These are phyloP conservation scores for Scutellaria minor DNA, from an alignment of 257 asterid species.

Conservation along the genomic window DNA sequence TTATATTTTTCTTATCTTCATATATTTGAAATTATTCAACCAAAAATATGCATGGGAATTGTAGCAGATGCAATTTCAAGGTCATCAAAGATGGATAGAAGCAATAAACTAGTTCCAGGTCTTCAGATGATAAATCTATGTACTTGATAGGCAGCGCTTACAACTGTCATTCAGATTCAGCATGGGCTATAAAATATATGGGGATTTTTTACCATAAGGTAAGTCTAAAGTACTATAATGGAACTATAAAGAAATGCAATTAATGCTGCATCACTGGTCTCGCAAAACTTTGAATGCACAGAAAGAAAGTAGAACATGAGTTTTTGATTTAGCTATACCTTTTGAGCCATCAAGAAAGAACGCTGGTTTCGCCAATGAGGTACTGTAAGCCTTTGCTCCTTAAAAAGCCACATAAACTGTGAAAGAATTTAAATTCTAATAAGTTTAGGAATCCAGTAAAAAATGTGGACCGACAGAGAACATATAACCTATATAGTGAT, in stretches of 20 bases:
- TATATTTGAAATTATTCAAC: neutral
- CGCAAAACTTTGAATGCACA: neutral
- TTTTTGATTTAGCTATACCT: conserved; percentile 49
- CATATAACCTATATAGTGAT: conserved; percentile 1
- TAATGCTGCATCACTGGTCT: neutral
- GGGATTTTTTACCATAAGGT: neutral
- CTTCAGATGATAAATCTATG: neutral
- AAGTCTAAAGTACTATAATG: too few species aligned
- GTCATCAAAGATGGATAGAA: neutral
- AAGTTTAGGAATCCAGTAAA: conserved; percentile 18
- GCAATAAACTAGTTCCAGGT: neutral
- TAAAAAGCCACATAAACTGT: conserved; percentile 80
- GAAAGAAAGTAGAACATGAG: conserved; percentile 12
- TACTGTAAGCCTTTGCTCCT: conserved; percentile 79
- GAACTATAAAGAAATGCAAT: neutral
- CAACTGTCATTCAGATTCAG: neutral
- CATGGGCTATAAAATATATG: neutral
- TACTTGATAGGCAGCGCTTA: neutral
- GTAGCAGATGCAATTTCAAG: neutral
- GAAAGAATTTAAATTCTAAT: conserved; percentile 23
- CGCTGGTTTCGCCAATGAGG: conserved; percentile 93
- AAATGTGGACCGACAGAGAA: conserved; percentile 15
- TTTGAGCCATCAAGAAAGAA: conserved; percentile 83
- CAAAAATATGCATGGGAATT: neutral
- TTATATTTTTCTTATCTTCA: neutral